phyloP scores from a whole-genome alignment of 768 basidiomycete genomes.

The Hypsizygus marmoreus region DNA sequence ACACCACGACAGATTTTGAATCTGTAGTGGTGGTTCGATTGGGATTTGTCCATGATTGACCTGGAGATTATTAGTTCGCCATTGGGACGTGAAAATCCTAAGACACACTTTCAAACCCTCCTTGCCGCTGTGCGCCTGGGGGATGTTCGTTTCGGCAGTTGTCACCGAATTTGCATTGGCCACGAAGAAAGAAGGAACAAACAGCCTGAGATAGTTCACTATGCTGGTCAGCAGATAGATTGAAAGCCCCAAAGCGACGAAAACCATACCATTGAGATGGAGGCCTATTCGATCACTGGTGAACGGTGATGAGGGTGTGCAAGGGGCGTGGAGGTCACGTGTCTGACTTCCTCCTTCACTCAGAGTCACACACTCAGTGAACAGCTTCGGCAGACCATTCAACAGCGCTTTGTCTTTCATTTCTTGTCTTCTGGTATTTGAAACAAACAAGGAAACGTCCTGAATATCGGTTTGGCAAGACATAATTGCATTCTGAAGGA shows the following conservation, averaged over 20 bases:
- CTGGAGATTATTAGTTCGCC: conserved; percentile 22
- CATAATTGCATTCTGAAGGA: conserved; percentile 16
- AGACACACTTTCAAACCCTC: conserved; percentile 55
- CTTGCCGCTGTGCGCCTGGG: conserved; percentile 30
- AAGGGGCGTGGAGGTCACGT: background rate
- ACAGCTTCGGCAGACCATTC: too few relatives aligned
- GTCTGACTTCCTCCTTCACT: background rate
- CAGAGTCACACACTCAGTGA: too few relatives aligned
- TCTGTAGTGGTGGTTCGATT: conserved; percentile 15
- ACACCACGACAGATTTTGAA: conserved; percentile 20
- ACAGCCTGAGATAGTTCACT: conserved; percentile 40
- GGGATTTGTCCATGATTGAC: conserved; percentile 41
- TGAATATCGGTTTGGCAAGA: background rate
- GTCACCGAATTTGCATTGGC: conserved; percentile 66
- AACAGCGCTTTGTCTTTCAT: background rate
- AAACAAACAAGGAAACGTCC: too few relatives aligned
- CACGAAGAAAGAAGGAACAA: conserved; percentile 65
- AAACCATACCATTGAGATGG: conserved; percentile 17
- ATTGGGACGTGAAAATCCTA: conserved; percentile 15
- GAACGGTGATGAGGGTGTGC: background rate
- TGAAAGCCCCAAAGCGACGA: background rate
- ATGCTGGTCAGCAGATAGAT: background rate
- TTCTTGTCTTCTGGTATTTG: background rate
- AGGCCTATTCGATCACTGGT: background rate
- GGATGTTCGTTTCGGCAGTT: conserved; percentile 71